Conservation (phyloP, 2,329 filamentous ascomycete genomes). For the Pyricularia sp. region DNA sequence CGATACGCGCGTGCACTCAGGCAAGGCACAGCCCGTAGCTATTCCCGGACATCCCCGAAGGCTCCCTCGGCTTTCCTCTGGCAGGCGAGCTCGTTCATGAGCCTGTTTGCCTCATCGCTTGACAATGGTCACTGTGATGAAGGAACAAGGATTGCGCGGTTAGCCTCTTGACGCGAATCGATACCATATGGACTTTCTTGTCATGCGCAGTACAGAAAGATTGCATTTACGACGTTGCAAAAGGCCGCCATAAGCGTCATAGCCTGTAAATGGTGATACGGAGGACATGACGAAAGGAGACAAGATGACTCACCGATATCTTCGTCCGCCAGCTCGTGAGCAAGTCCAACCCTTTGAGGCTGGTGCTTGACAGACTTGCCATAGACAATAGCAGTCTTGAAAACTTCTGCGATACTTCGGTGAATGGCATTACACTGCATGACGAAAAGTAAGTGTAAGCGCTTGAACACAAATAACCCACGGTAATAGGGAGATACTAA, state of each 20-base stretch:
- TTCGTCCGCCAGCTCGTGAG: conserved; percentile 88
- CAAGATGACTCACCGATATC: conserved; percentile 69
- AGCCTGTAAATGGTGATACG: neutral
- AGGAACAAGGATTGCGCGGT: neutral
- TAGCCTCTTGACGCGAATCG: neutral
- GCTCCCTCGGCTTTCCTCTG: neutral
- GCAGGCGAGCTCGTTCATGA: neutral
- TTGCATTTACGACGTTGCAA: neutral
- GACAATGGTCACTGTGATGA: conserved; percentile 49
- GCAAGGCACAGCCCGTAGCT: neutral
- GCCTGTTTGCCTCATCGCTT: conserved; percentile 44
- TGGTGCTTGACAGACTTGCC: conserved; percentile 98
- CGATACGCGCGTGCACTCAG: neutral
- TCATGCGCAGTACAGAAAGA: neutral
- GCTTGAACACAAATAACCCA: neutral
- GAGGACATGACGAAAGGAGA: neutral
- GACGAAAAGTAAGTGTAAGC: neutral
- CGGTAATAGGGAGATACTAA: conserved; percentile 42
- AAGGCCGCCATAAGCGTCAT: neutral
- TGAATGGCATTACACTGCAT: conserved; percentile 93
- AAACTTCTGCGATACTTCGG: conserved; percentile 89
- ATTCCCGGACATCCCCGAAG: neutral
- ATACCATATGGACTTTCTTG: neutral
- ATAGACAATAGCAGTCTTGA: conserved; percentile 92
- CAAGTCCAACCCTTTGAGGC: conserved; percentile 85